phyloP scores from a whole-genome alignment of 805 yeast genomes.

The Cyberlindnera japonica region DNA sequence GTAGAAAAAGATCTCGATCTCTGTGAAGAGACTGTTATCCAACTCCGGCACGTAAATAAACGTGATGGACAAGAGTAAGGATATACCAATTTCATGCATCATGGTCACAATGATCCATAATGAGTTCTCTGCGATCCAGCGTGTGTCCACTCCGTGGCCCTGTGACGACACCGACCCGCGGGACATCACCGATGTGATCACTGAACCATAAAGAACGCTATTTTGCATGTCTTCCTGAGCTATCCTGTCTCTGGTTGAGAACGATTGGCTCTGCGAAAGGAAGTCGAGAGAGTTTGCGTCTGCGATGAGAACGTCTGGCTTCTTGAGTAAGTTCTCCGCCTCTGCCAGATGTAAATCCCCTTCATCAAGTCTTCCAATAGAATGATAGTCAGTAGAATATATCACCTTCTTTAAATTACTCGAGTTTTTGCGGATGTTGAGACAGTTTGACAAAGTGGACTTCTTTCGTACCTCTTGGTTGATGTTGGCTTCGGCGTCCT shows the following conservation, averaged over 20 bases:
- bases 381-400: slow-evolving; percentile 16
- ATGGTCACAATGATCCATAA: slow-evolving; percentile 17
- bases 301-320: slow-evolving; percentile 5
- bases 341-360: slow-evolving; percentile 1
- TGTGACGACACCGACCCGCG: slow-evolving; percentile 9
- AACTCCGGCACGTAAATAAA: slow-evolving; percentile 39
- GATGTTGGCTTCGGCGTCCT: slow-evolving; percentile 14
- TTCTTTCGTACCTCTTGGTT: slow-evolving; percentile 26
- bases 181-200: slow-evolving; percentile 15
- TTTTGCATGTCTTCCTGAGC: slow-evolving; percentile 2
- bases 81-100: slow-evolving; percentile 31
- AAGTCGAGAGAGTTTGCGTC: slow-evolving; percentile 3
- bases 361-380: slow-evolving; percentile 11
- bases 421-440: slow-evolving; percentile 33
- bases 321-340: slow-evolving; percentile 7
- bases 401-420: slow-evolving; percentile 17
- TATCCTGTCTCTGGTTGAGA: not conserved
- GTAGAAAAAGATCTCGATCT: slow-evolving; percentile 33
- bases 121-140: slow-evolving; percentile 16
- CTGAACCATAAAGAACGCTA: slow-evolving; percentile 6
- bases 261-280: slow-evolving; percentile 1
- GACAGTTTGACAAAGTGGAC: slow-evolving; percentile 35
- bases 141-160: slow-evolving; percentile 2
- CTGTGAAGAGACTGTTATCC: slow-evolving; percentile 27
- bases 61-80: slow-evolving; percentile 35